A percentile compares a stretch with the other conserved stretches of the same genome.
These are phyloP conservation scores for Nemania diffusa DNA, from an alignment of 2,329 filamentous ascomycete genomes.

Conservation along the genomic window DNA sequence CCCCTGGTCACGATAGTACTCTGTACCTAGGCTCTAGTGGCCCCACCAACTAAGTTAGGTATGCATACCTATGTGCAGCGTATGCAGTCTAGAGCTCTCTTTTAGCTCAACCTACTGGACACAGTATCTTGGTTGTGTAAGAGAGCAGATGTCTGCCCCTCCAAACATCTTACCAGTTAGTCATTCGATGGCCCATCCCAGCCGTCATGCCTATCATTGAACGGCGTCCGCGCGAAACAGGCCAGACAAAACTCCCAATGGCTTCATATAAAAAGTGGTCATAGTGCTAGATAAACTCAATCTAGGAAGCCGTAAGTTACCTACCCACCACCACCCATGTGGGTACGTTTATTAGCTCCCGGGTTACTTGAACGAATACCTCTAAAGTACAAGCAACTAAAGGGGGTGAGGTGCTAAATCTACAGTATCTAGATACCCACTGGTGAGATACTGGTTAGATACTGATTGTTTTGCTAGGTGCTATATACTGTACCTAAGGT, in stretches of 20 bases:
- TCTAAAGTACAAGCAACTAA: not conserved
- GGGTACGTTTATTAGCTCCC: not conserved
- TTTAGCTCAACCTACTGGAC: constrained; percentile 1
- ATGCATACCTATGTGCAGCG: not conserved
- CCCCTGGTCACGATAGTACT: not conserved
- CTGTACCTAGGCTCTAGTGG: constrained; percentile 28
- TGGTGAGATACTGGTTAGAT: no score
- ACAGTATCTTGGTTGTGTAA: constrained; percentile 7
- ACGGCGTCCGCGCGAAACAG: not conserved
- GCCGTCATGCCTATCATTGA: constrained; percentile 14
- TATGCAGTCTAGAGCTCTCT: constrained; percentile 30
- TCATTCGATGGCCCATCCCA: constrained; percentile 20
- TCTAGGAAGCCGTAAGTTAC: not conserved
- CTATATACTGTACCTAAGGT: not conserved
- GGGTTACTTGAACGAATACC: not conserved
- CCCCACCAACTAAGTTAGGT: constrained; percentile 8
- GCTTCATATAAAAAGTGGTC: not conserved
- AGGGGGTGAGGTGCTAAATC: not conserved
- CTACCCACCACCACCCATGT: not conserved
- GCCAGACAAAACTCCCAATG: constrained; percentile 6
- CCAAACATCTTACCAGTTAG: not conserved
- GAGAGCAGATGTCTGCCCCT: constrained; percentile 11
- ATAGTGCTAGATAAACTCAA: not conserved
- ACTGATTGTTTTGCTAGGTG: not conserved
- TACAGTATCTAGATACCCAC: not conserved